These are phyloP conservation scores for Spirogloea muscicola DNA, from an alignment of 139 green algal species.

Conservation along the genomic window DNA sequence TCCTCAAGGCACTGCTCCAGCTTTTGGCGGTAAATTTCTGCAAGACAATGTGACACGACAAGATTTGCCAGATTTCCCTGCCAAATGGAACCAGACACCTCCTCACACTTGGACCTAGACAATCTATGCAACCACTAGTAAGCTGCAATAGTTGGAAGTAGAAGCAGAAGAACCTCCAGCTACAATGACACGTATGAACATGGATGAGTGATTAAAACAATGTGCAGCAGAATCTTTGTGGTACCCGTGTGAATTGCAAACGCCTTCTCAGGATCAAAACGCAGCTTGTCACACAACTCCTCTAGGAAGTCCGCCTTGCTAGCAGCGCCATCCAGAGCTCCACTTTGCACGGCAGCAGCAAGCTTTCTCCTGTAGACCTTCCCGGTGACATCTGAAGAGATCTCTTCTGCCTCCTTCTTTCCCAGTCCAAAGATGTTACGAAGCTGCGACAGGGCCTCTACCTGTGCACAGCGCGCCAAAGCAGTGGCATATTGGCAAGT, in stretches of 20 bases:
- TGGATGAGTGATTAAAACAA: too few species aligned
- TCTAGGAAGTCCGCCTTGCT: conserved; percentile 67
- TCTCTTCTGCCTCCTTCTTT: conserved; percentile 65
- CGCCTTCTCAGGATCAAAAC: conserved; percentile 72
- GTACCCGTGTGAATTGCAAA: conserved; percentile 68
- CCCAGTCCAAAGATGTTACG: conserved; percentile 70
- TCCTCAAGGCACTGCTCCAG: conserved; percentile 63
- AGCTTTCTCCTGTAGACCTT: conserved; percentile 64
- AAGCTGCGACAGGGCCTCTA: conserved; percentile 57
- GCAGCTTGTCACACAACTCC: conserved; percentile 70
- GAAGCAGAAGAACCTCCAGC: too few species aligned
- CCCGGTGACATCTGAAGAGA: conserved; percentile 62
- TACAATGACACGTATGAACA: too few species aligned
- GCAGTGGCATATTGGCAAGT: too few species aligned
- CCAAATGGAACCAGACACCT: too few species aligned
- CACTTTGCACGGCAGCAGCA: conserved; percentile 34
- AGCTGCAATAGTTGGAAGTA: too few species aligned
- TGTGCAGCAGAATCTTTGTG: too few species aligned
- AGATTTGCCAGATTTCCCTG: too few species aligned
- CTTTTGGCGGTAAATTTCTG: conserved; percentile 71
- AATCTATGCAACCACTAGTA: too few species aligned
- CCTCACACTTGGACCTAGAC: too few species aligned
- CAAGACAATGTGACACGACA: too few species aligned
- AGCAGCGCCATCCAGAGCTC: conserved; percentile 54
- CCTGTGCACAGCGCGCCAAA: too few species aligned